Base-by-base conservation (phyloP, 305 asterid species). In the Fraxinus ornus region DNA sequence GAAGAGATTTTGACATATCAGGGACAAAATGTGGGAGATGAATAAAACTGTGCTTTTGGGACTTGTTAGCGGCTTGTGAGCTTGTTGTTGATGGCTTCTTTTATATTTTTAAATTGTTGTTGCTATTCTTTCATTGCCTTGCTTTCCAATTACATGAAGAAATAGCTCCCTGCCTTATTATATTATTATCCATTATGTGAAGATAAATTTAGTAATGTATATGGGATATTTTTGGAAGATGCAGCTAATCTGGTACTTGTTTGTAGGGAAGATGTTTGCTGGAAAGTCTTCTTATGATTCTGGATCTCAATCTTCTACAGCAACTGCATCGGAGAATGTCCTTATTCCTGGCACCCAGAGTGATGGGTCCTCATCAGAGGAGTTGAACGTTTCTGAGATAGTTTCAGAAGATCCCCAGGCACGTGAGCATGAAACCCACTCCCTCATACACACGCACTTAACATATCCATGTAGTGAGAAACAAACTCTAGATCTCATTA, bases 261-360 rank as follows among this genome's bases (percentile, higher is more conserved):
- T 84, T 88, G 89, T 87, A 93, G 99, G 98, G 88, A 93, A 87
- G 90, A 85, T 89, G 57, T 85, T 88, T 87, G 90, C 89, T 84
- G 93, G 86, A 79, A 93, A 90, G 89, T 57, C 93, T 35, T 79
- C 84, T n/a, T 83, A 75, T 57, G 90, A 93, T 75, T 86, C 97
- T 72, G 90, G 88, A 47, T 86, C 86, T 80, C 89, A 87, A 78
- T 90, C 95, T 73, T 87, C 92, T 57, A 83, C 87, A 72, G 94
- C 89, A 73, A 89, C 94, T 52, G 89, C 93, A 82, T 88, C 98
- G 5, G 95, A 88, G 82, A 95, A 97, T 85, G 89, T 93, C 84
- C 96, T 95, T 75, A 95, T 93, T 87, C 97, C 99, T 8, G 98
- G 95, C 60, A 82, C 91, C 80, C 89, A 85, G 85, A 82, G 79